Evolutionary conservation across 2,329 filamentous ascomycete species (phyloP), one percentile per base, ranked within the genome.

Genomic region (Esteya vermicola): DNA sequence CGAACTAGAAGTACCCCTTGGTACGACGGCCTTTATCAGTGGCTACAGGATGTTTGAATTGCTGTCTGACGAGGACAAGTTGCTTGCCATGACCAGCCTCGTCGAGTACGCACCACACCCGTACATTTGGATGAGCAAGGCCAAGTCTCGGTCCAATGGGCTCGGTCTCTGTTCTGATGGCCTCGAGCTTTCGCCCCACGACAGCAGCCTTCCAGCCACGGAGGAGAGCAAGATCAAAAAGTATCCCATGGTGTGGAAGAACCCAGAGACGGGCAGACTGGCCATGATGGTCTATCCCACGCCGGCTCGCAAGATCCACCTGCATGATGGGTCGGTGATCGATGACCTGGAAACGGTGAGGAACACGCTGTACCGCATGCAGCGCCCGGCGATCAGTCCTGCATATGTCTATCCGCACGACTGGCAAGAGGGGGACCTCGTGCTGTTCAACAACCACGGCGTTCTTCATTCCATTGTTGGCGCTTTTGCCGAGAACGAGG

Each of bases 61-160:
- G 14, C 65, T 88, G 12, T 76, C 71, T 4, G 65, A 72, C 0
- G 65, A 68, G 27, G 78, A 85, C 50, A 71, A 82, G 54, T 66
- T 68, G 30, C 81, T 85, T 47, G 80, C 68, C 2, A 68, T 73
- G 30, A 70, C 65, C 4, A 78, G 78, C 21, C 71, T 64, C 38
- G 68, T 85, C 27, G 79, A 86, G 57, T 86, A 88, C 52, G 81
- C 81, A 0, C 68, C 82, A 3, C 82, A 88, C 49, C 82, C 82
- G 5, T 88, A 86, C 56, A 74, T 86, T 45, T 88, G 82, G 82
- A 88, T 88, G 78, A 75, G 69, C 42, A 55, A 63, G 21, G 78
- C 81, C 23, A 74, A 71, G 49, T 77, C 78, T 20, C 72, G 72
- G 13, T 64, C 78, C 6, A 73, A 76, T 37, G 82, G 82, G 0